Evolutionary conservation across 352 stramenopile species (phyloP).

Genomic region (Phytophthora macrochlamydospora): DNA sequence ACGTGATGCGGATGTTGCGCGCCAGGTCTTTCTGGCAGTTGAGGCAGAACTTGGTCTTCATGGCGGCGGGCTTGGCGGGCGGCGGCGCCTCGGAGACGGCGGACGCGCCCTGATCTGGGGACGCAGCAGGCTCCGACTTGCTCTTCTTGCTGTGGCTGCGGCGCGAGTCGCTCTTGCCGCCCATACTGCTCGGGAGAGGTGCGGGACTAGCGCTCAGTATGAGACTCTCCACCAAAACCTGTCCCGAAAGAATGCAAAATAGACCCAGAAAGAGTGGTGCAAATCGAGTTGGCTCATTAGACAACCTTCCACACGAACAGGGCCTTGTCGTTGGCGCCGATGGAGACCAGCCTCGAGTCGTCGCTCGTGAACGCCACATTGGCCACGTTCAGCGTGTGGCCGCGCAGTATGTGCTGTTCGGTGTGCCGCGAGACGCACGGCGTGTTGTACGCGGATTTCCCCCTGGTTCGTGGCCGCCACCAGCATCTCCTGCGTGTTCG

Average conservation of each 20-base stretch:
- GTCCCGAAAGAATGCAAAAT: not conserved
- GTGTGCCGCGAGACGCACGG: slow-evolving; percentile 68
- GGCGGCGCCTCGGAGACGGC: slow-evolving; percentile 8
- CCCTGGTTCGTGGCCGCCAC: slow-evolving; percentile 70
- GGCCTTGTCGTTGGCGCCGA: slow-evolving; percentile 75
- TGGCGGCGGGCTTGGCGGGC: slow-evolving; percentile 32
- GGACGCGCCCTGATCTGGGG: not conserved
- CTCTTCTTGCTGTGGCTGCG: slow-evolving; percentile 40
- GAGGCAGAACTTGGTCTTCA: slow-evolving; percentile 82
- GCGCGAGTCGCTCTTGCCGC: slow-evolving; percentile 25
- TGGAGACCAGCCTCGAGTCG: slow-evolving; percentile 66
- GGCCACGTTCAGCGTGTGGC: slow-evolving; percentile 66
- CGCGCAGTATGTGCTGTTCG: slow-evolving; percentile 58
- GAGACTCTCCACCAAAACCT: slow-evolving; percentile 2
- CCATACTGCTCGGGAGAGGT: slow-evolving; percentile 20
- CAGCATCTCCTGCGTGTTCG: slow-evolving; percentile 49
- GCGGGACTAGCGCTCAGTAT: slow-evolving; percentile 29
- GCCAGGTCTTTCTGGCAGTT: slow-evolving; percentile 88
- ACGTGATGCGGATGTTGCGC: slow-evolving; percentile 87
- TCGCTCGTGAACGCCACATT: slow-evolving; percentile 77
- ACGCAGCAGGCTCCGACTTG: slow-evolving; percentile 14
- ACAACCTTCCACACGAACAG: slow-evolving; percentile 69
- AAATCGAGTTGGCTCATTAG: not conserved
- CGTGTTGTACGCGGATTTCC: slow-evolving; percentile 67
- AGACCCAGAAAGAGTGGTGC: not conserved